phyloP scores from a whole-genome alignment of 768 basidiomycete species.

The Rickenella mellea region DNA sequence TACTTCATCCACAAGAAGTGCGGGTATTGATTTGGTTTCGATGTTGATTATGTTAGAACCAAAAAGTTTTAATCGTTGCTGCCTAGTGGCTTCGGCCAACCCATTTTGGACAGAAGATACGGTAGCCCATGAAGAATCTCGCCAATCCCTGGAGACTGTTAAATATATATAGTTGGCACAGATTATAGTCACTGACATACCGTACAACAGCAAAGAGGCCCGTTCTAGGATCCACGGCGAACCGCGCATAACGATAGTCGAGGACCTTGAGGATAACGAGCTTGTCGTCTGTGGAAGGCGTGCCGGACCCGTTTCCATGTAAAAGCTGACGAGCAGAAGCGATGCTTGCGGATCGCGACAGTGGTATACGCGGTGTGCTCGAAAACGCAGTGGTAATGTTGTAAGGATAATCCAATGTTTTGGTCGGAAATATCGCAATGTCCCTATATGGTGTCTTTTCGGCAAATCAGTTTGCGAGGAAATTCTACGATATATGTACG shows the following conservation, averaged over 20 bases:
- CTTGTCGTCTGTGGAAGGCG: conserved; percentile 22
- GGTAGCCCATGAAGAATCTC: conserved; percentile 66
- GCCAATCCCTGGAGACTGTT: conserved; percentile 64
- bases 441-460: conserved; percentile 76
- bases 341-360: conserved; percentile 9
- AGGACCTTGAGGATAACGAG: conserved; percentile 54
- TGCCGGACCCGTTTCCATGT: conserved; percentile 22
- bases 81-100: conserved; percentile 38
- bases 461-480: conserved; percentile 15
- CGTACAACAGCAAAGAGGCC: conserved; percentile 77
- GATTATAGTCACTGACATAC: conserved; percentile 29
- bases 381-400: conserved; percentile 76
- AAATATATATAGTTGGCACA: not conserved
- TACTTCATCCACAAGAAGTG: conserved; percentile 86
- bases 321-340: conserved; percentile 13
- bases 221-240: conserved; percentile 74
- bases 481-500: conserved; percentile 15
- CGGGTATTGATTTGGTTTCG: conserved; percentile 69
- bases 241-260: conserved; percentile 90
- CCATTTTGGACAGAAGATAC: conserved; percentile 57
- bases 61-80: conserved; percentile 68
- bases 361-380: conserved; percentile 5
- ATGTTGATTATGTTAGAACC: conserved; percentile 86
- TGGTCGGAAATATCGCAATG: conserved; percentile 66
- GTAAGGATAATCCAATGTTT: conserved; percentile 64